Evolutionary conservation across 129 eudicot genomes (phyloP).

Genomic region (Saposhnikovia divaricata): DNA sequence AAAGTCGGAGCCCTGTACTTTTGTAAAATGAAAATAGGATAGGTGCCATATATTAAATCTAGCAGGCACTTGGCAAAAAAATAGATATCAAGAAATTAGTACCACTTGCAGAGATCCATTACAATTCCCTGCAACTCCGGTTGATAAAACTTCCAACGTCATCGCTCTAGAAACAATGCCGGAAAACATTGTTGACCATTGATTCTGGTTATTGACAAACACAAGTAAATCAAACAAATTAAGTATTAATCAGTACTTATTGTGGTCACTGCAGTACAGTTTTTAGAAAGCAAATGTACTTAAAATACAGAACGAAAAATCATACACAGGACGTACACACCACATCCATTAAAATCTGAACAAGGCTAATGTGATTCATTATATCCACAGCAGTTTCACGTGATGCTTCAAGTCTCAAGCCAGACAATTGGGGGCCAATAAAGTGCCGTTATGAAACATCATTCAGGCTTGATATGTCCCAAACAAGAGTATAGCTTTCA

Average conservation of each 20-base stretch:
- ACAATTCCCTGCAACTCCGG: constrained; percentile 47
- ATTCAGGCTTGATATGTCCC: too few relatives aligned
- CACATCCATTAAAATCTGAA: constrained; percentile 63
- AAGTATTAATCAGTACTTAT: not conserved
- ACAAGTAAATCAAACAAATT: not conserved
- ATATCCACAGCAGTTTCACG: constrained; percentile 39
- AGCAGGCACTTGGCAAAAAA: too few relatives aligned
- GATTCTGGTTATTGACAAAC: constrained; percentile 27
- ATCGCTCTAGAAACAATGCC: constrained; percentile 57
- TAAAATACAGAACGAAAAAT: not conserved
- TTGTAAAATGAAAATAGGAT: too few relatives aligned
- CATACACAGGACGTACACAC: constrained; percentile 16
- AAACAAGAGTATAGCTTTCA: too few relatives aligned
- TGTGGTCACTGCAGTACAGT: not conserved
- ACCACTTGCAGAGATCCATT: constrained; percentile 42
- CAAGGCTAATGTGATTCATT: constrained; percentile 50
- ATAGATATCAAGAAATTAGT: not conserved
- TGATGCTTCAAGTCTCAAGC: constrained; percentile 48
- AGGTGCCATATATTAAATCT: too few relatives aligned
- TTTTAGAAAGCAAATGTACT: not conserved
- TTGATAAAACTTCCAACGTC: constrained; percentile 54
- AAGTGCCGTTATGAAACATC: too few relatives aligned
- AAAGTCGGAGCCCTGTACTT: too few relatives aligned
- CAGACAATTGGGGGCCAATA: constrained; percentile 26
- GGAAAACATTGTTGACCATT: constrained; percentile 54